Conservation (phyloP, 768 basidiomycete species). For the Kwoniella newhampshirensis region DNA sequence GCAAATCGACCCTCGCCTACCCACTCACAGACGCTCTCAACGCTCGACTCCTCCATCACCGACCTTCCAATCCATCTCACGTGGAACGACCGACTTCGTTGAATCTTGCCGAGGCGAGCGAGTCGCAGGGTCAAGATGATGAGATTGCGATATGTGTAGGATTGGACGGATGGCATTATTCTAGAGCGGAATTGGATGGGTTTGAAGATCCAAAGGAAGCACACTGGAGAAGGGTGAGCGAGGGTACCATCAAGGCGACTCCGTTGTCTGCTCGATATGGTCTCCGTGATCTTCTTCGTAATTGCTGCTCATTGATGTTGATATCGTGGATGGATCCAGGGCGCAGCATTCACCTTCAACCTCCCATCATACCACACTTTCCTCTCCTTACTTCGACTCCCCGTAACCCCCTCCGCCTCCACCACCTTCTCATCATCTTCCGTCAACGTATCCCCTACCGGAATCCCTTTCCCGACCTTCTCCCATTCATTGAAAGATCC, state of each 20-base stretch:
- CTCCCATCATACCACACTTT: conserved; percentile 69
- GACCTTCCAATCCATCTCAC: conserved; percentile 6
- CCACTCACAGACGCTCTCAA: conserved; percentile 63
- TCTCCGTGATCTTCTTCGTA: no score
- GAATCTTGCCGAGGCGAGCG: neutral
- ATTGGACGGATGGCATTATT: conserved; percentile 89
- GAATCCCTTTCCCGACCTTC: conserved; percentile 72
- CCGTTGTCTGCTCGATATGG: no score
- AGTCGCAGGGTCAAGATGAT: neutral
- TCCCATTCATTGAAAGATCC: conserved; percentile 88
- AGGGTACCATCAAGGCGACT: no score
- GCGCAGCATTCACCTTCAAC: conserved; percentile 90
- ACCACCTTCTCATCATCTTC: conserved; percentile 4
- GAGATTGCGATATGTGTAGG: conserved; percentile 67
- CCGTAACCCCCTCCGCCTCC: conserved; percentile 13
- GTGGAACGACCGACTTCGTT: conserved; percentile 8
- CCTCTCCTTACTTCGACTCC: conserved; percentile 62
- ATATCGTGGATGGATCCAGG: no score
- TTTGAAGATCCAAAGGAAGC: conserved; percentile 69
- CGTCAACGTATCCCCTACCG: no score
- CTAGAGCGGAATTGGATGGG: conserved; percentile 70
- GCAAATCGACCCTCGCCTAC: conserved; percentile 75
- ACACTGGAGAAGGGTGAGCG: conserved; percentile 63
- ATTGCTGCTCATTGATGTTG: no score
- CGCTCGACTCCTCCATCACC: conserved; percentile 50